A percentile compares a stretch with the other conserved stretches of the same genome.
Evolutionary conservation across 1,284 basidiomycete genomes (phyloP).

Genomic region (Trichosporon ovoides): DNA sequence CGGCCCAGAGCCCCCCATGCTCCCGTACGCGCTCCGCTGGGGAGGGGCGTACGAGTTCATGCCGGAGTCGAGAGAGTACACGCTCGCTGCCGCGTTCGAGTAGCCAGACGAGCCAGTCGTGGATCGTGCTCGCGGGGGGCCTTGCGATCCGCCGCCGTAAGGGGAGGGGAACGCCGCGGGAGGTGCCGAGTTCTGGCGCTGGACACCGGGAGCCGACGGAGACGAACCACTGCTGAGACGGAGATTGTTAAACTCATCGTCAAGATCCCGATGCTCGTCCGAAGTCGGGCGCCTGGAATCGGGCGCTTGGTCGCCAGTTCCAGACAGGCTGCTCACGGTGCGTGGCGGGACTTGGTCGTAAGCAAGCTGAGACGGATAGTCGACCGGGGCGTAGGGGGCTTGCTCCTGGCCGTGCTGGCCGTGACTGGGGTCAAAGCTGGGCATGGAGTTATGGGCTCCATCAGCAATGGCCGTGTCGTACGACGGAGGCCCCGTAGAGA

Average conservation of each 20-base stretch:
- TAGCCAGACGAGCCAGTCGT: neutral
- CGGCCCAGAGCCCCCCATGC: constrained; percentile 7
- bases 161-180: constrained; percentile 11
- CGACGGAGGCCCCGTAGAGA: constrained; percentile 13
- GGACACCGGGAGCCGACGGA: constrained; percentile 5
- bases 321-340: constrained; percentile 24
- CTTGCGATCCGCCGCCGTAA: constrained; percentile 8
- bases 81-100: constrained; percentile 36
- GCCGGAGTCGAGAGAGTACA: constrained; percentile 46
- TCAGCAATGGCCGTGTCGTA: constrained; percentile 13
- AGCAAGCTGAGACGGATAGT: constrained; percentile 24
- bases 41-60: constrained; percentile 36
- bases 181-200: constrained; percentile 23
- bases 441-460: neutral
- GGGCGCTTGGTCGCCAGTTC: constrained; percentile 16
- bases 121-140: neutral
- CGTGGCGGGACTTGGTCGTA: constrained; percentile 10
- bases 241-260: constrained; percentile 28
- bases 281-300: constrained; percentile 31
- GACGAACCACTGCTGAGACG: constrained; percentile 25
- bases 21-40: constrained; percentile 3
- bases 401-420: neutral
- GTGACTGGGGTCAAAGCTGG: neutral
- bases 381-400: constrained; percentile 40
- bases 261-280: constrained; percentile 26